These are phyloP conservation scores for Viola pubescens DNA, from an alignment of 441 rosid species.

Conservation along the genomic window DNA sequence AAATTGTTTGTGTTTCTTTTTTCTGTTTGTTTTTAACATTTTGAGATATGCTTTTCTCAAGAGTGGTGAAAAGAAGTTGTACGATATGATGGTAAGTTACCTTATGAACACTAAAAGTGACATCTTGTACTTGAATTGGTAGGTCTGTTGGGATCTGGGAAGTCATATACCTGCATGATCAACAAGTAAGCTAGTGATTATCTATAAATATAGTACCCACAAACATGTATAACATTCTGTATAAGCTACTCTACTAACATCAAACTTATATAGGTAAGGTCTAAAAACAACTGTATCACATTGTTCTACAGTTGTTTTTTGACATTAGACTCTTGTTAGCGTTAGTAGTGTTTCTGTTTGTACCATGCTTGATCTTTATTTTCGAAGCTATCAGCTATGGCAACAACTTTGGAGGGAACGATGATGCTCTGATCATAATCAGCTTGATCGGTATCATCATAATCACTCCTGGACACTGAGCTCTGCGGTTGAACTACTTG, in stretches of 20 bases:
- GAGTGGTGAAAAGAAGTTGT: too few species aligned
- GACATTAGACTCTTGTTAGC: not conserved
- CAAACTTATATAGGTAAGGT: not conserved
- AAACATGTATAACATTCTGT: not conserved
- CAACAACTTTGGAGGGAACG: slow-evolving; percentile 33
- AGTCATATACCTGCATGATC: slow-evolving; percentile 46
- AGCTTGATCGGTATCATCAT: slow-evolving; percentile 22
- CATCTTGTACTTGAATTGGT: slow-evolving; percentile 48
- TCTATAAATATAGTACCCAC: not conserved
- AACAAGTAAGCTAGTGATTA: slow-evolving; percentile 1
- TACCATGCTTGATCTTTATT: slow-evolving; percentile 64
- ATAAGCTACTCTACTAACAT: too few species aligned
- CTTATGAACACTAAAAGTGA: slow-evolving; percentile 67
- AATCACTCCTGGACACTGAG: slow-evolving; percentile 23
- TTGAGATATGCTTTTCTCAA: too few species aligned
- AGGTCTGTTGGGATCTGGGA: slow-evolving; percentile 63
- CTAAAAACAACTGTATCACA: slow-evolving; percentile 2
- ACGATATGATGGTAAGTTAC: slow-evolving; percentile 22
- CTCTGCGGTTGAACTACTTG: slow-evolving; percentile 24
- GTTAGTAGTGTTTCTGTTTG: slow-evolving; percentile 3
- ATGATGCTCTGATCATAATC: slow-evolving; percentile 33
- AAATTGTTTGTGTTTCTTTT: too few species aligned
- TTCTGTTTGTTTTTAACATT: too few species aligned
- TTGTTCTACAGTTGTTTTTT: too few species aligned
- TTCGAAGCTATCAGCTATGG: slow-evolving; percentile 35